These are phyloP conservation scores for Akanthomyces dipterigenus DNA, from an alignment of 2,329 filamentous ascomycete species.

Conservation along the genomic window DNA sequence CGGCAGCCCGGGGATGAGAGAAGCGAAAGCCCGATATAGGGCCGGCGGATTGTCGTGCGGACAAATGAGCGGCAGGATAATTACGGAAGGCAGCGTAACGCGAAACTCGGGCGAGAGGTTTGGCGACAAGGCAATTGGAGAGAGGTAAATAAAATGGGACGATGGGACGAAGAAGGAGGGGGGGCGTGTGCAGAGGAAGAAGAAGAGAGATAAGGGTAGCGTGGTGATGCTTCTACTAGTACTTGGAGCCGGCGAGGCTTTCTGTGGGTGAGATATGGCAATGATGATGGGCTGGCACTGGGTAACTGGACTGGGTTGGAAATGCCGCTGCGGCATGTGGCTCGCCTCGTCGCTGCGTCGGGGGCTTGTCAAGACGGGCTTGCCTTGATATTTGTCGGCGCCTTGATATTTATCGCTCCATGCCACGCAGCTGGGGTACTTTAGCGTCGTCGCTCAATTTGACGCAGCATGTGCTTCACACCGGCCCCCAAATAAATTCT, in stretches of 20 bases:
- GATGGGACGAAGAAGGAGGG: not conserved
- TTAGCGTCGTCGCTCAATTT: no score
- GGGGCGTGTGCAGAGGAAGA: not conserved
- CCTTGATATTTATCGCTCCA: not conserved
- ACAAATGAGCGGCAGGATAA: conserved; percentile 7
- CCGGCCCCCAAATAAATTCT: no score
- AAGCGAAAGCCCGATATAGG: conserved; percentile 5
- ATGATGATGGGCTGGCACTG: not conserved
- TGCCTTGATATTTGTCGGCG: not conserved
- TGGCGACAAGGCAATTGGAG: not conserved
- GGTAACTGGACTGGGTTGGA: not conserved
- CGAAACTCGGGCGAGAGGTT: not conserved
- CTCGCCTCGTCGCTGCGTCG: not conserved
- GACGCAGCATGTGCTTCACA: no score
- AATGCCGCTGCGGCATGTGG: conserved; percentile 7
- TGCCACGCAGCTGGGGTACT: no score
- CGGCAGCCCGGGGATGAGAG: not conserved
- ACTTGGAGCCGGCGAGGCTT: not conserved
- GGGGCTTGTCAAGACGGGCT: no score
- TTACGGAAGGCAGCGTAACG: conserved; percentile 6
- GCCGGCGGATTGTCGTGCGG: conserved; percentile 11
- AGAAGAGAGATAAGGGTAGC: conserved; percentile 4
- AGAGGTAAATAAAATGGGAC: not conserved
- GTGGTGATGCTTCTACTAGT: not conserved
- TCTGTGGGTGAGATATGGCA: not conserved